Base-by-base conservation (phyloP, 345 rosid species). In the Brassica cretica region DNA sequence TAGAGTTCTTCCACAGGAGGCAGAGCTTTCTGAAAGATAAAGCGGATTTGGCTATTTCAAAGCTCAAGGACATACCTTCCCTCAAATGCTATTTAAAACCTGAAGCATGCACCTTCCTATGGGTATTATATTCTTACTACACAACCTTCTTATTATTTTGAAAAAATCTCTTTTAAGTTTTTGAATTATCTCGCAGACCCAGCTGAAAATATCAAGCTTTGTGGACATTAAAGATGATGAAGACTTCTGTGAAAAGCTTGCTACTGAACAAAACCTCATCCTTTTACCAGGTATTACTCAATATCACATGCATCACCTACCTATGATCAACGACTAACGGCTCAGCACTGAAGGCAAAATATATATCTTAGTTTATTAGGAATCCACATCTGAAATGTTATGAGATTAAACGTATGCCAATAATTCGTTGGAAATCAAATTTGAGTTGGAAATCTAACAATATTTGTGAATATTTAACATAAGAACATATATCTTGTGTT, bases 101-200 rank as follows among this genome's bases (percentile, higher is more conserved):
- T 12, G 92, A 89, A 66, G 88, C 89, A 5, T 85, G 90, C 67
- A 90, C 88, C 85, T 89, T 81, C 79, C 78, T 86, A 41, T 80
- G 91, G 96, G 98, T 90, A 82, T 1, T 76, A 5, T 51, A 37
- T 30, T 9, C 1, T 15, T n/a, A n/a, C 37, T 27, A 29, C 59
- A 64, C 51, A 4, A 8, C 8, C 19, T 55, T 14, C 2, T 30
- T 39, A 27, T 33, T 14, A n/a, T 6, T 58, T 49, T 25, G 3
- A 8, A 8, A 6, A n/a, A 15, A 8, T 3, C 1, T 64, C 0
- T 16, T 1, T 10, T 6, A 60, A 60, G 9, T 14, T 62, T 29
- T 63, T 30, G 24, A 7, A n/a, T 64, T 44, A 15, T 64, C 35
- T 33, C 44, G 44, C 58, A 64, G 70, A 63, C 8, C 11, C 12